Evolutionary conservation across 345 rosid species (phyloP), one percentile per base, ranked within the genome.

Genomic region (Camelina hispida): DNA sequence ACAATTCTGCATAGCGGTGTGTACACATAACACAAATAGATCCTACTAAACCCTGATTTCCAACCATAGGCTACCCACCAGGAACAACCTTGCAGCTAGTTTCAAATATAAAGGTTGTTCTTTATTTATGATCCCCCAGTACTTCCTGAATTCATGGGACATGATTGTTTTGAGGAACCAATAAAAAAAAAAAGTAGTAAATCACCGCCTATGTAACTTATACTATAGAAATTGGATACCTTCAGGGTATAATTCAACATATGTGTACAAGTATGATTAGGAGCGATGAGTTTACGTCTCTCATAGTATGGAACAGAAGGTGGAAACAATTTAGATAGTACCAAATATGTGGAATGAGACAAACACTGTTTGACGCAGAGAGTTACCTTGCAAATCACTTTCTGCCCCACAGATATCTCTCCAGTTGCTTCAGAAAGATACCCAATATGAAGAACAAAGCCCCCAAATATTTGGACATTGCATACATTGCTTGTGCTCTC

Each of bases 221-320:
- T 18, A 5, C 55, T 50, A 38, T 47, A 40, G 18, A 11, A 42
- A 44, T 68, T n/a, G 7, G 16, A 61, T 86, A 91, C 98, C 93
- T 89, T 85, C 25, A 95, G 90, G 78, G 99, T 97, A 68, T 85
- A 95, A 81, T 95, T 95, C 86, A 95, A 72, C 99, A 93, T 95
- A 74, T 95, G 98, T 1, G 98, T 93, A 71, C 97, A 95, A 38
- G 98, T 95, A 80, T 95, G 99, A 73, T 93, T 93, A 14, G 99
- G 98, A 47, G 99, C 98, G 37, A 95, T 88, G 68, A 88, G 92
- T 43, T 77, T 87, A 74, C 98, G 96, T 75, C 99, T 86, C 16
- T 85, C 87, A 75, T 93, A 95, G 76, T 95, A 60, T 15, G 37
- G 56, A 54, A 15, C 47, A 4, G 2, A 43, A 69, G 58, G 54